Percentiles rank a stretch among this genome's conserved stretches.
Evolutionary conservation across 306 rosid genomes (phyloP).

Genomic region (Sicyos baderoa): DNA sequence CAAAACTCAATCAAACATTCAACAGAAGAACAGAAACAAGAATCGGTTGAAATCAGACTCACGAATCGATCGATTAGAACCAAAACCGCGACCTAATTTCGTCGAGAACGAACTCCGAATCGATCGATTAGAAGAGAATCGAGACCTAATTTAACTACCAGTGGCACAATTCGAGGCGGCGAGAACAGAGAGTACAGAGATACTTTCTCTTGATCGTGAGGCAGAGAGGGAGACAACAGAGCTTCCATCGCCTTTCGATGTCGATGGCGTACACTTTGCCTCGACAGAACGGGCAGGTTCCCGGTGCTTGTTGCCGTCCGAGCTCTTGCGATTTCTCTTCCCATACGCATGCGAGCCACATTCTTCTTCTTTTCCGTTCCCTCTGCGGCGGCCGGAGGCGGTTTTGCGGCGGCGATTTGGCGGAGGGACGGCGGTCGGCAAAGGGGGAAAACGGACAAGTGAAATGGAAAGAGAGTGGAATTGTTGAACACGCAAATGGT

Average conservation of each 20-base stretch:
- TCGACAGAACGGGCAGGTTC: constrained; percentile 72
- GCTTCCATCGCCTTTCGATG: constrained; percentile 52
- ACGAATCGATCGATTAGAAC: not conserved
- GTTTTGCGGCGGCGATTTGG: not conserved
- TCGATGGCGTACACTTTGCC: constrained; percentile 78
- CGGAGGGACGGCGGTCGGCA: not conserved
- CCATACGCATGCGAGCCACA: constrained; percentile 59
- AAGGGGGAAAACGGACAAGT: constrained; percentile 11
- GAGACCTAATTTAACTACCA: constrained; percentile 9
- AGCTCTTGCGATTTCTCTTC: constrained; percentile 62
- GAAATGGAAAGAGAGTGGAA: not conserved
- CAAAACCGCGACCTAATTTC: too few relatives aligned
- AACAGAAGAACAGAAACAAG: not conserved
- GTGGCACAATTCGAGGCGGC: constrained; percentile 52
- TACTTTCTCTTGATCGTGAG: constrained; percentile 72
- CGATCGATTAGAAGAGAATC: not conserved
- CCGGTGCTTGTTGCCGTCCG: constrained; percentile 68
- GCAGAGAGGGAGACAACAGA: constrained; percentile 67
- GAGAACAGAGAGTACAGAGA: constrained; percentile 61
- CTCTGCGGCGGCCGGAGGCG: not conserved
- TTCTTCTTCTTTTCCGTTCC: constrained; percentile 37
- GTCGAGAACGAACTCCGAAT: too few relatives aligned
- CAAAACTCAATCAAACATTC: not conserved
- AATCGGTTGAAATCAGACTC: not conserved
- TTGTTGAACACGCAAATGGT: too few relatives aligned